Percentiles rank a stretch among this genome's conserved stretches.
Conservation (phyloP, 176 grass and related monocot genomes). For the Cenchrus fungigraminus region DNA sequence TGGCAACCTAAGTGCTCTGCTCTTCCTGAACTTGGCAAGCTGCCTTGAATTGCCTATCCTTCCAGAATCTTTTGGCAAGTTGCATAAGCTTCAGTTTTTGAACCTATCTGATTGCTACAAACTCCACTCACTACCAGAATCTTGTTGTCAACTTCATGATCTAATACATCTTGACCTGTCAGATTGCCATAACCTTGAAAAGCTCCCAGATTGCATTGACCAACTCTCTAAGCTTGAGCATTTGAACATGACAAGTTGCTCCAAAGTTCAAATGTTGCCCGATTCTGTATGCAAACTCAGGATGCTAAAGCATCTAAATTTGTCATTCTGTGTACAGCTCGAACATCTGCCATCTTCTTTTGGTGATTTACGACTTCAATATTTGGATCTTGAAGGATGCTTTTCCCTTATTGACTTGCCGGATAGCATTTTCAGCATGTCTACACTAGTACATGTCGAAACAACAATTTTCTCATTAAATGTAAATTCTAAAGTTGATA, state of each 20-base stretch:
- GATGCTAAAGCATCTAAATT: too few relatives aligned
- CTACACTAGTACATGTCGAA: background rate
- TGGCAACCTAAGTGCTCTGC: background rate
- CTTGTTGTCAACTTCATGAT: constrained; percentile 31
- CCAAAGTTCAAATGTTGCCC: too few relatives aligned
- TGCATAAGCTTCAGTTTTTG: constrained; percentile 39
- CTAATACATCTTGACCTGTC: constrained; percentile 48
- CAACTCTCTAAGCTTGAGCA: too few relatives aligned
- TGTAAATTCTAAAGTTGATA: too few relatives aligned
- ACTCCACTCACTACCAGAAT: constrained; percentile 28
- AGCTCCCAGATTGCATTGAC: too few relatives aligned
- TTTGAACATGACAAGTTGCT: too few relatives aligned
- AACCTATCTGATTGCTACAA: constrained; percentile 36
- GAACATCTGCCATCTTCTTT: too few relatives aligned
- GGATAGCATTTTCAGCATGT: background rate
- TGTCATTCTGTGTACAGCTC: too few relatives aligned
- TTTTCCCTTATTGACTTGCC: background rate
- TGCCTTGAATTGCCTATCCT: constrained; percentile 12
- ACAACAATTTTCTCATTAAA: too few relatives aligned
- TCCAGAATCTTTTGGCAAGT: constrained; percentile 35
- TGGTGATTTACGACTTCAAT: too few relatives aligned
- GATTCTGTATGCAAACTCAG: too few relatives aligned
- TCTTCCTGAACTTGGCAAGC: constrained; percentile 42
- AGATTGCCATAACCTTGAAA: too few relatives aligned
- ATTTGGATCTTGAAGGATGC: background rate